Evolutionary conservation across 805 yeast species (phyloP), one percentile per base, ranked within the genome.

Genomic region (Deakozyma indianensis): DNA sequence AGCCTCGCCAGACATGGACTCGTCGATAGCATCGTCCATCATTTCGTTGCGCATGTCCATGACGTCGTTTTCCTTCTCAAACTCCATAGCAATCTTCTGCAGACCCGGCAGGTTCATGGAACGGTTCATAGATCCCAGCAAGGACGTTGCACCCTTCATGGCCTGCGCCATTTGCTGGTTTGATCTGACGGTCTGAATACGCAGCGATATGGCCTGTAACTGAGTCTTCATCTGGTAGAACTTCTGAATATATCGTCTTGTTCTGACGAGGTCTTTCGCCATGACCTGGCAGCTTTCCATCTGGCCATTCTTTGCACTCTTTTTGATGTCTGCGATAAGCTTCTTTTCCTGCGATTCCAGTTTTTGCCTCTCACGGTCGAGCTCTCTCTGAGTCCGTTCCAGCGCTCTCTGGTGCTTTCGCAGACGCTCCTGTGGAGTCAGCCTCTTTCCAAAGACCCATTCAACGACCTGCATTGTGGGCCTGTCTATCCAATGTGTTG

Each of bases 21-120:
- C 96, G 59, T 92, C 99, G 55, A 92, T 81, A 18, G 96, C 94
- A 60, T 92, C 98, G 60, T 92, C 98, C 83, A 92, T 92, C 77
- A 94, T 85, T 61, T 94, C 99, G 63, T 94, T 97, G 57, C 95
- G 80, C 66, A 92, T 98, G 62, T 90, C 96, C 97, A 92, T 92
- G 55, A 94, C 68, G 59, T 94, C 98, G 63, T 83, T 85, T 58
- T 90, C 95, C 56, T 77, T 78, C 57, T 92, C 95, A 62, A 92
- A 92, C 56, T 92, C 97, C 83, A 85, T 88, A 2, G 96, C 86
- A 20, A 92, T 92, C 50, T 81, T 74, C 47, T 85, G 81, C 49
- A 92, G 67, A 53, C 84, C 94, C 1, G 95, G 96, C 50, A 92
- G 65, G 58, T 94, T 92, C 94, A 92, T 83, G 47, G 77, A 77